These are phyloP conservation scores for Mucor mucedo DNA, from an alignment of 371 early-diverging fungal species.

Conservation along the genomic window DNA sequence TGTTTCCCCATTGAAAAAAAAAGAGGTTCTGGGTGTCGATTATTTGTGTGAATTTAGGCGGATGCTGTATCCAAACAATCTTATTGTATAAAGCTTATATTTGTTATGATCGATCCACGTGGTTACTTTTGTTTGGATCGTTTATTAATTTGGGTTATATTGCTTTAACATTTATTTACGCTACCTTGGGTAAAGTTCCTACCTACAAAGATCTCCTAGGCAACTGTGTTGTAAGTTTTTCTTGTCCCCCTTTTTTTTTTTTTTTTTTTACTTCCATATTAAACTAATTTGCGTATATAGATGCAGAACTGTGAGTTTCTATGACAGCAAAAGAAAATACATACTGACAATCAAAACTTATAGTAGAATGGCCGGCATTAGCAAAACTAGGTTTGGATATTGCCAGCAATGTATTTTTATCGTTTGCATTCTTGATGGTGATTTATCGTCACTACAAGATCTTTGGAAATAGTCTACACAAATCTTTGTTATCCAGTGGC, in stretches of 20 bases:
- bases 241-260: background rate
- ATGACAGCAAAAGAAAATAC: slow-evolving; percentile 3
- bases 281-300: slow-evolving; percentile 18
- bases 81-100: slow-evolving; percentile 54
- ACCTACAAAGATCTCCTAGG: slow-evolving; percentile 42
- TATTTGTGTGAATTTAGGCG: slow-evolving; percentile 45
- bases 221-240: slow-evolving; percentile 41
- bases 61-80: slow-evolving; percentile 48
- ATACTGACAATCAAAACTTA: background rate
- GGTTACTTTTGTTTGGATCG: slow-evolving; percentile 43
- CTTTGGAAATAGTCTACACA: slow-evolving; percentile 43
- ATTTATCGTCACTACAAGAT: slow-evolving; percentile 44
- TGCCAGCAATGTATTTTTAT: slow-evolving; percentile 44
- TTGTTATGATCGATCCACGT: slow-evolving; percentile 41
- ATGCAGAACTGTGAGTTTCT: slow-evolving; percentile 31
- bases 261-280: background rate
- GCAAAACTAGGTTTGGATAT: slow-evolving; percentile 51
- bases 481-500: slow-evolving; percentile 42
- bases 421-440: slow-evolving; percentile 44
- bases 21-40: slow-evolving; percentile 57
- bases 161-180: slow-evolving; percentile 42
- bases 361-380: slow-evolving; percentile 56
- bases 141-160: slow-evolving; percentile 46
- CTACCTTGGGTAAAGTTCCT: slow-evolving; percentile 36
- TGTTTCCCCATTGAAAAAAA: background rate